Base-by-base conservation (phyloP, 495 filamentous ascomycete genomes). In the Cercophora newfieldiana region DNA sequence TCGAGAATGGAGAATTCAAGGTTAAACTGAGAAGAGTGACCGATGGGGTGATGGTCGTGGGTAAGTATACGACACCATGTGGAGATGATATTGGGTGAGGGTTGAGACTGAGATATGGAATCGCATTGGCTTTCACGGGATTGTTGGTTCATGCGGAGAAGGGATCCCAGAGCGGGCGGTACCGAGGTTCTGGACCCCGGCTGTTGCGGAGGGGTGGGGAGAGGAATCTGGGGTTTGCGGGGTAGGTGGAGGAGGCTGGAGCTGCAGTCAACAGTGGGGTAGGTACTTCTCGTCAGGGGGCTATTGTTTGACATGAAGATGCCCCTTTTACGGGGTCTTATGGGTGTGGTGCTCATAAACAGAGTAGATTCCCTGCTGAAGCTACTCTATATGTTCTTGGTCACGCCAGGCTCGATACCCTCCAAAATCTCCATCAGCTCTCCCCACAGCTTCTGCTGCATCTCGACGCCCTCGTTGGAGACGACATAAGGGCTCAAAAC, bases 341-440 rank as follows among this genome's bases (percentile, higher is more conserved):
- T 44, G 37, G 37, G 4, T 44, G 18, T 44, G 37, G 12, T 14
- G 37, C n/a, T n/a, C n/a, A n/a, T n/a, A n/a, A 44, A 44, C 10
- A 33, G 37, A 44, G 4, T 5, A 16, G 4, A 16, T 14, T n/a
- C n/a, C n/a, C 10, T 5, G 3, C 18, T 2, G 37, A 16, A 2
- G 37, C 37, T 44, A 16, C 37, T 22, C 19, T 54, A 22, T 12
- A 26, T 55, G 4, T 28, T 24, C 49, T 61, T 53, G 3, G 62
- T 69, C 31, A 76, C 61, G 1, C 75, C 71, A 0, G 72, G 69
- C 66, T 75, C 67, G 28, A 76, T 69, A 18, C 54, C 64, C 64
- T 77, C 77, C 47, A 79, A 37, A 61, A 73, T 71, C 10, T 53
- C 71, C 63, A 72, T 24, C 68, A 77, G 30, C 69, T 79, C 75